These are phyloP conservation scores for Talaromyces sp. DNA, from an alignment of 2,329 filamentous ascomycete species.

Conservation along the genomic window DNA sequence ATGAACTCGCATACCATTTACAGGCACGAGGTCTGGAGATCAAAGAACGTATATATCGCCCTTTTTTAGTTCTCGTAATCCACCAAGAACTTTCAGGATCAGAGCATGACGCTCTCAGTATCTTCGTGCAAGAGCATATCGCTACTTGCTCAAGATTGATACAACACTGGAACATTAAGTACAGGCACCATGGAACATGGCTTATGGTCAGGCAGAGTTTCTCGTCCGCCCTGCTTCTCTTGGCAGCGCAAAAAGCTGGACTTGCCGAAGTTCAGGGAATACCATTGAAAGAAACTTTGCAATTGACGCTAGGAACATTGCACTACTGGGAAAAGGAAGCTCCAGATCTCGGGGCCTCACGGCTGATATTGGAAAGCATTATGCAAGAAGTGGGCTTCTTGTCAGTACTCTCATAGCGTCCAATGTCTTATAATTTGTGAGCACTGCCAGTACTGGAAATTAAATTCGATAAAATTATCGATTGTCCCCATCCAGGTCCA, in stretches of 20 bases:
- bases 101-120: not conserved
- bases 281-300: too few species aligned
- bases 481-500: too few species aligned
- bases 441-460: too few species aligned
- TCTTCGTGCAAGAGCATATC: not conserved
- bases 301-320: not conserved
- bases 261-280: not conserved
- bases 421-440: too few species aligned
- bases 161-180: not conserved
- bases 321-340: conserved; percentile 6
- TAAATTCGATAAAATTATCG: too few species aligned
- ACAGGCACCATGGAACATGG: conserved; percentile 9
- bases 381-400: not conserved
- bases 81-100: not conserved
- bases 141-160: not conserved
- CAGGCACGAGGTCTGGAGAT: not conserved
- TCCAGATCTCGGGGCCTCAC: not conserved
- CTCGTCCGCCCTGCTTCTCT: not conserved
- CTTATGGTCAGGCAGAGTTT: not conserved
- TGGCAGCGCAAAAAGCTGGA: conserved; percentile 4
- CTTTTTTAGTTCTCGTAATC: not conserved
- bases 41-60: conserved; percentile 1
- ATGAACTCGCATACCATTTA: not conserved
- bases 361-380: not conserved
- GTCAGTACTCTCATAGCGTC: not conserved